A percentile compares a stretch with the other conserved stretches of the same genome.
Evolutionary conservation across 2,329 filamentous ascomycete genomes (phyloP).

Genomic region (Trichocomaceae sp.): DNA sequence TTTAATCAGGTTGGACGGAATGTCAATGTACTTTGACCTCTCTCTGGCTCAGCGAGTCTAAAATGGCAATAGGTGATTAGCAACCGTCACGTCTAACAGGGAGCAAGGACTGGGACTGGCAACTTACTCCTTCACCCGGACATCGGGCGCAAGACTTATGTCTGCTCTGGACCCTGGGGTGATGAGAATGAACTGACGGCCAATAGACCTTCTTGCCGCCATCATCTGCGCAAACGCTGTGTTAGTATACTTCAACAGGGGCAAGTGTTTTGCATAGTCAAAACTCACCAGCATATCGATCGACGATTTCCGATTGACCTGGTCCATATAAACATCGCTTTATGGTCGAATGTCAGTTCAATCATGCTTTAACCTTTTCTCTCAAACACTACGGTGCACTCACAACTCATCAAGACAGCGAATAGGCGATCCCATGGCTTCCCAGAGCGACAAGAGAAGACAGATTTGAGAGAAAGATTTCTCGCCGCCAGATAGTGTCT

Average conservation of each 20-base stretch:
- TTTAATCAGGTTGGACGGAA: slow-evolving; percentile 23
- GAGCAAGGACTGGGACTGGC: no score
- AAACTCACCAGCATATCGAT: slow-evolving; percentile 83
- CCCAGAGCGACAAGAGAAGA: slow-evolving; percentile 86
- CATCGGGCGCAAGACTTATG: slow-evolving; percentile 40
- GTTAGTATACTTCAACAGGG: background rate
- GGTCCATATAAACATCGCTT: slow-evolving; percentile 96
- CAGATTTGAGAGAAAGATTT: slow-evolving; percentile 98
- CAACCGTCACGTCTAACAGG: background rate
- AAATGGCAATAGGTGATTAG: slow-evolving; percentile 1
- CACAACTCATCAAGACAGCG: slow-evolving; percentile 91
- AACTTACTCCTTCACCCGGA: slow-evolving; percentile 40
- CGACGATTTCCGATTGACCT: slow-evolving; percentile 85
- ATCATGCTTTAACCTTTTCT: no score
- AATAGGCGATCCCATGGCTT: slow-evolving; percentile 93
- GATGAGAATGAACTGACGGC: slow-evolving; percentile 91
- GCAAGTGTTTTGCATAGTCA: background rate
- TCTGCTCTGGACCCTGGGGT: slow-evolving; percentile 75
- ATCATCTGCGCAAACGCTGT: slow-evolving; percentile 53
- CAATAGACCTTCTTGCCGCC: slow-evolving; percentile 77
- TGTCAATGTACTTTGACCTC: slow-evolving; percentile 36
- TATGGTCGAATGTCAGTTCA: background rate
- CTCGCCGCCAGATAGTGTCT: slow-evolving; percentile 89
- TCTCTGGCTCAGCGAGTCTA: slow-evolving; percentile 40
- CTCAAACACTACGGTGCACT: slow-evolving; percentile 18